Base-by-base conservation (phyloP, 257 asterid genomes). In the Solanum rostratum region DNA sequence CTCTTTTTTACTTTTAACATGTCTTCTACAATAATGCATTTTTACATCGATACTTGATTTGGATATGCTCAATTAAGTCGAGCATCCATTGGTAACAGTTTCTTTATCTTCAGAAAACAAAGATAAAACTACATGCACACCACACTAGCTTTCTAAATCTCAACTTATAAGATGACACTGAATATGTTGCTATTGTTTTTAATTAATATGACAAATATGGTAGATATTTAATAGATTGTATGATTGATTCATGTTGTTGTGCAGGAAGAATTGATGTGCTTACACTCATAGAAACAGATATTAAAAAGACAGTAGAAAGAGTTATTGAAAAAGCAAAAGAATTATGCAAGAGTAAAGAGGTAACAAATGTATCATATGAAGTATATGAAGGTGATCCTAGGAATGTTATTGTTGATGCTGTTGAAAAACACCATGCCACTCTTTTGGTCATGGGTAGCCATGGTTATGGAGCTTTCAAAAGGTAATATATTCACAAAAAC, bases 231-330 rank as follows among this genome's bases (percentile, higher is more conserved):
- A 57, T 57, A n/a, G 30, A n/a, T n/a, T 10, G 10, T 57, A 57
- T 57, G n/a, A n/a, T 57, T 57, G 14, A n/a, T 57, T 57, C 10
- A 57, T 57, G 30, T n/a, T 57, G 0, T n/a, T 57, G 30, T 57
- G 65, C 65, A 57, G 65, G 65, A 57, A 57, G 65, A 57, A 57
- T 57, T 57, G 65, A 57, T 57, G 65, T 57, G 65, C 65, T 57
- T 10, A 57, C 65, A n/a, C 65, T 57, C 65, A 57, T 57, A n/a
- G 65, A 57, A 57, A 57, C 65, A 57, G 65, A 57, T 24, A 57
- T 57, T 57, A 57, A 57, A 57, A 57, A 29, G 14, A 7, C 15
- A 57, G 65, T 57, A 57, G 65, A 57, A 1, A 57, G n/a, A 10
- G 65, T 57, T n/a, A 57, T 57, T 57, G 65, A 57, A 57, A 57